These are phyloP conservation scores for Ceratonia siliqua DNA, from an alignment of 306 rosid genomes.

Conservation along the genomic window DNA sequence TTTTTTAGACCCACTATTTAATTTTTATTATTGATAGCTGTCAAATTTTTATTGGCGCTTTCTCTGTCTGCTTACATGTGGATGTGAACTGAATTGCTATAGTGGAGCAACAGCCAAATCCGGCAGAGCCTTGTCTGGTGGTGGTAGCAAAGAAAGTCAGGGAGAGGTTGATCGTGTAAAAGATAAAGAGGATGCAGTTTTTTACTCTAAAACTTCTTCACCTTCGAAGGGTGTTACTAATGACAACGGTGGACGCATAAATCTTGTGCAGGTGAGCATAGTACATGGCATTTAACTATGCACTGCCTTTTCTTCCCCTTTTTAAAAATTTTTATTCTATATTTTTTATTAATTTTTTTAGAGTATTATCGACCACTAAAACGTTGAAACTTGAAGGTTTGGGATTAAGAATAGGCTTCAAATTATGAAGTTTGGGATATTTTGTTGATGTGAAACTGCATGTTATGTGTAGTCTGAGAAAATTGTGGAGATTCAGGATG, in stretches of 20 bases:
- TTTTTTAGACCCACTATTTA: neutral
- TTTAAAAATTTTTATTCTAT: neutral
- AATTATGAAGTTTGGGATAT: neutral
- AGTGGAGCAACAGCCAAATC: constrained; percentile 61
- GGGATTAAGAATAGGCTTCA: constrained; percentile 9
- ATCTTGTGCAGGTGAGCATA: constrained; percentile 58
- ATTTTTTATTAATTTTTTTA: neutral
- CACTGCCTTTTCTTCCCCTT: neutral
- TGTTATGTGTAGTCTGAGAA: constrained; percentile 48
- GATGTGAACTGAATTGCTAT: constrained; percentile 30
- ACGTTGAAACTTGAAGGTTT: neutral
- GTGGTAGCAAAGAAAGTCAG: constrained; percentile 50
- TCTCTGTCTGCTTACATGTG: constrained; percentile 19
- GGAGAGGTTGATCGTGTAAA: constrained; percentile 50
- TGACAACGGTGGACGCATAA: constrained; percentile 66
- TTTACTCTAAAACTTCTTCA: constrained; percentile 56
- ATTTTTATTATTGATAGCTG: constrained; percentile 4
- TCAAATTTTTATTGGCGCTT: neutral
- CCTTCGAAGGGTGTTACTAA: constrained; percentile 63
- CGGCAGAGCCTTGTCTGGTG: constrained; percentile 43
- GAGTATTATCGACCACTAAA: neutral
- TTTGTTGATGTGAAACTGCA: neutral
- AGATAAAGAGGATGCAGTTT: constrained; percentile 37
- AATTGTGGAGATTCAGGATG: constrained; percentile 46
- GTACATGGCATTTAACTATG: constrained; percentile 15